Percentiles rank a stretch among this genome's conserved stretches.
Evolutionary conservation across 352 stramenopile species (phyloP).

Genomic region (Phytopythium montanum): DNA sequence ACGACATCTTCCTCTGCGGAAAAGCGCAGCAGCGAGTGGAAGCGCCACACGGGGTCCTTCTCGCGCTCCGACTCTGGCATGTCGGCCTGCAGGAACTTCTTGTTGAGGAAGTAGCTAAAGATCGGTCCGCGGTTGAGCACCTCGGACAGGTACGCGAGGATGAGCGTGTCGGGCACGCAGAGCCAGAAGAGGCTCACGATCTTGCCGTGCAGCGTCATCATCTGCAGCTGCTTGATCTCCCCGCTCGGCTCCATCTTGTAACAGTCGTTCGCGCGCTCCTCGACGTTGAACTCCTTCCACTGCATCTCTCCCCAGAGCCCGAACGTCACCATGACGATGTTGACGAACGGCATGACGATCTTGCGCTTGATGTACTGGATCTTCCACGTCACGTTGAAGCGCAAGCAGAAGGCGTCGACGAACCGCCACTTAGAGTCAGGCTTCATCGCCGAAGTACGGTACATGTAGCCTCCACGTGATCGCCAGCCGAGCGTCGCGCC

Average conservation of each 20-base stretch:
- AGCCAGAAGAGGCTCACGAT: constrained; percentile 63
- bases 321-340: constrained; percentile 41
- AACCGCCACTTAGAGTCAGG: constrained; percentile 22
- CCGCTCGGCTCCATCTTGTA: constrained; percentile 54
- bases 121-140: constrained; percentile 50
- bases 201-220: constrained; percentile 67
- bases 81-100: constrained; percentile 53
- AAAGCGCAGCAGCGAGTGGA: constrained; percentile 25
- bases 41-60: constrained; percentile 46
- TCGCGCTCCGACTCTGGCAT: constrained; percentile 53
- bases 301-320: constrained; percentile 43
- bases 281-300: constrained; percentile 51
- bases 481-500: constrained; percentile 39
- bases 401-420: constrained; percentile 42
- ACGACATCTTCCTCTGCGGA: constrained; percentile 44
- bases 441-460: constrained; percentile 23
- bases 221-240: constrained; percentile 63
- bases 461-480: constrained; percentile 35
- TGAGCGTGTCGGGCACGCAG: constrained; percentile 40
- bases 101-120: constrained; percentile 61
- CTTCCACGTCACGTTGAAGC: constrained; percentile 63
- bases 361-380: constrained; percentile 55
- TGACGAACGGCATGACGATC: constrained; percentile 47
- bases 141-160: constrained; percentile 49
- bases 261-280: constrained; percentile 52